Evolutionary conservation across 495 filamentous ascomycete genomes (phyloP).

Genomic region (Arthonia radiata): DNA sequence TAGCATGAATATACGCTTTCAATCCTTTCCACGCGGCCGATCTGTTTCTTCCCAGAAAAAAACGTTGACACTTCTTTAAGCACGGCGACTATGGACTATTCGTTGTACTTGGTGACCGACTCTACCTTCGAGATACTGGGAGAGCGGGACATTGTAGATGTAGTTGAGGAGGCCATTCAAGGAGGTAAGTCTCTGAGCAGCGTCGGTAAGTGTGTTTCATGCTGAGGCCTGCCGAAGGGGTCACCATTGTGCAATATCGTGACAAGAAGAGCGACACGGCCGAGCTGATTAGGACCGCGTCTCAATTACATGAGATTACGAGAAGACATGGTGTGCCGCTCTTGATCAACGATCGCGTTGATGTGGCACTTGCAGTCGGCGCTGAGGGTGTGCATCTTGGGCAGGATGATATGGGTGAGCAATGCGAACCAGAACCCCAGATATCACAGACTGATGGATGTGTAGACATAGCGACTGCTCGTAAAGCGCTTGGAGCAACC

Average conservation of each 20-base stretch:
- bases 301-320: constrained; percentile 43
- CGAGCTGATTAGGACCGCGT: constrained; percentile 42
- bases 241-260: constrained; percentile 69
- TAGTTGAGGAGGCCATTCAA: constrained; percentile 51
- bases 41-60: too few relatives aligned
- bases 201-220: not conserved
- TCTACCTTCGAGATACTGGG: constrained; percentile 60
- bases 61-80: too few relatives aligned
- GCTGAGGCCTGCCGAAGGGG: constrained; percentile 24
- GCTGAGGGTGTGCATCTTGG: constrained; percentile 87
- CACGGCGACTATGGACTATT: too few relatives aligned
- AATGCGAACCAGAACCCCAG: too few relatives aligned
- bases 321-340: constrained; percentile 45
- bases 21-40: too few relatives aligned
- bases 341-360: constrained; percentile 86
- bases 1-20: too few relatives aligned
- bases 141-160: constrained; percentile 36
- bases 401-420: constrained; percentile 83
- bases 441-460: not conserved
- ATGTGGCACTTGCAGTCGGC: constrained; percentile 64
- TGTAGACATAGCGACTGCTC: constrained; percentile 36
- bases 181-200: constrained; percentile 26
- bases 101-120: constrained; percentile 81
- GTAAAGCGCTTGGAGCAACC: constrained; percentile 43
- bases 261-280: constrained; percentile 69